Evolutionary conservation across 768 basidiomycete genomes (phyloP).

Genomic region (Boletus pseudopeckii): DNA sequence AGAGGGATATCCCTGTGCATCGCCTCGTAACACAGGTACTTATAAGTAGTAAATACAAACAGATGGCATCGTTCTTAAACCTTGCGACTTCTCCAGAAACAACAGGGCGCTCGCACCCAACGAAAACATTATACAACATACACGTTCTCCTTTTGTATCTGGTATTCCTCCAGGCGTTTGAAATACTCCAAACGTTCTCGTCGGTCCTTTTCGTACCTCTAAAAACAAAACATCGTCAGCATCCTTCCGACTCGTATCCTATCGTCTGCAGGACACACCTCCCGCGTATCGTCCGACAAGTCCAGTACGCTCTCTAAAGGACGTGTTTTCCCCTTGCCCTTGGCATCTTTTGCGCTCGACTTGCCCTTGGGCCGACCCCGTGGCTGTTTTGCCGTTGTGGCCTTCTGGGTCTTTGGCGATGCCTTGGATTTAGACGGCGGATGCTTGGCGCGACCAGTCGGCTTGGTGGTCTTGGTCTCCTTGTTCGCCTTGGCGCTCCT

Average conservation of each 20-base stretch:
- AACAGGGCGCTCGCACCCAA: background rate
- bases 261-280: conserved; percentile 14
- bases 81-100: background rate
- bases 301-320: conserved; percentile 25
- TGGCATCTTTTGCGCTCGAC: conserved; percentile 11
- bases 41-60: conserved; percentile 5
- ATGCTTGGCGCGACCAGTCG: conserved; percentile 9
- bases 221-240: background rate
- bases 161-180: conserved; percentile 47
- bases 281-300: conserved; percentile 31
- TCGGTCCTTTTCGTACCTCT: conserved; percentile 46
- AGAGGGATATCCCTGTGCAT: too few species aligned
- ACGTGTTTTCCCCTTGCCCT: conserved; percentile 27
- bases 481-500: conserved; percentile 8
- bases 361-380: conserved; percentile 24
- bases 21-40: too few species aligned
- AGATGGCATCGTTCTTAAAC: background rate
- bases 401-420: conserved; percentile 7
- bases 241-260: background rate
- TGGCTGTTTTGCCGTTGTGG: conserved; percentile 2
- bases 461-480: conserved; percentile 8
- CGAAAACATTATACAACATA: conserved; percentile 45
- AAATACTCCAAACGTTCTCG: conserved; percentile 53
- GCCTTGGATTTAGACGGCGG: conserved; percentile 10
- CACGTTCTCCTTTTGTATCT: conserved; percentile 55